A percentile compares a stretch with the other conserved stretches of the same genome.
Evolutionary conservation across 164 flowering plant genomes (phyloP).

Genomic region (Hamamelis virginiana): DNA sequence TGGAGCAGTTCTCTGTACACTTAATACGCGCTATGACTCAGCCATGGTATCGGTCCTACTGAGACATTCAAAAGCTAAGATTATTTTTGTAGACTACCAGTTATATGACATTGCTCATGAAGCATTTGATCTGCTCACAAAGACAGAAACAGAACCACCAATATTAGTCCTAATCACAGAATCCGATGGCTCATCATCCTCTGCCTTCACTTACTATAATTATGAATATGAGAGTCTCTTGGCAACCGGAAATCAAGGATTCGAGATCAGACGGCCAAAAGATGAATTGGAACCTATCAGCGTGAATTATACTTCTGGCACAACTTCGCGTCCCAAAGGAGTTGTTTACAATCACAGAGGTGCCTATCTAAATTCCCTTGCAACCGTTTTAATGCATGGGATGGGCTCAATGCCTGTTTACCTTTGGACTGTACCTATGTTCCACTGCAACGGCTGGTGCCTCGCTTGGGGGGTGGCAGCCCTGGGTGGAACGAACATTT

Average conservation of each 20-base stretch:
- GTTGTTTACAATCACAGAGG: slow-evolving; percentile 55
- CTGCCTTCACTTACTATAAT: background rate
- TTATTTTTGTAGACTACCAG: slow-evolving; percentile 61
- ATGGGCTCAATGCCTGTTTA: slow-evolving; percentile 41
- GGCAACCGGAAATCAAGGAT: slow-evolving; percentile 11
- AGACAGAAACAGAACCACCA: slow-evolving; percentile 32
- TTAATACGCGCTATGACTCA: slow-evolving; percentile 56
- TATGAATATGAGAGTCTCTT: slow-evolving; percentile 50
- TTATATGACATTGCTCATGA: slow-evolving; percentile 37
- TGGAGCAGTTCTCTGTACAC: slow-evolving; percentile 65
- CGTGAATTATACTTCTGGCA: slow-evolving; percentile 52
- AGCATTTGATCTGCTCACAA: slow-evolving; percentile 39
- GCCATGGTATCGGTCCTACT: slow-evolving; percentile 48
- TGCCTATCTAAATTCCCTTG: slow-evolving; percentile 46
- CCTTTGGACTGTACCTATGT: slow-evolving; percentile 55
- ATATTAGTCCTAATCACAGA: slow-evolving; percentile 41
- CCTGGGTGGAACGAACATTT: slow-evolving; percentile 47
- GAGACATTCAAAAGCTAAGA: slow-evolving; percentile 57
- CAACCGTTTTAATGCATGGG: slow-evolving; percentile 29
- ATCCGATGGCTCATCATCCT: slow-evolving; percentile 16
- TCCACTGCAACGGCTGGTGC: slow-evolving; percentile 61
- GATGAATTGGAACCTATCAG: slow-evolving; percentile 47
- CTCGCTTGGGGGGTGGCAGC: slow-evolving; percentile 50
- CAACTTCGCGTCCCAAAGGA: slow-evolving; percentile 58
- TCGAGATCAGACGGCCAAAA: slow-evolving; percentile 26